Base-by-base conservation (phyloP, 257 asterid species). In the Asclepias syriaca region DNA sequence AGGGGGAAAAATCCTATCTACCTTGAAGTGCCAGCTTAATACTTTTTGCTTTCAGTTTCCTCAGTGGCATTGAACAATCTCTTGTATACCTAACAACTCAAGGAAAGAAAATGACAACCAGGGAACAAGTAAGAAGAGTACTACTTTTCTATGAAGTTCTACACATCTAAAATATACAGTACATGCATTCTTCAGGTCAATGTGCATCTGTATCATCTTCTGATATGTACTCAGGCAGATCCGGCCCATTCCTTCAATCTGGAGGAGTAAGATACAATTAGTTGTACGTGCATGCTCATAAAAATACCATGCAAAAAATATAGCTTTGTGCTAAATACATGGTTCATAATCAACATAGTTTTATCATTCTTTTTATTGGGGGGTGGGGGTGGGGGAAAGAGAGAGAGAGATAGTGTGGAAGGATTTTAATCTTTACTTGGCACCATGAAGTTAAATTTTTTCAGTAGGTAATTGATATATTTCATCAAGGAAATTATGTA, bases 151-250 rank as follows among this genome's bases (percentile, higher is more conserved):
- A 8, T 55, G 66, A 69, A 59, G 57, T 73, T 49, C 65, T 74
- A 74, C 82, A 78, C 63, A 55, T 40, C 77, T 67, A 70, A 60
- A 50, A 61, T 68, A 54, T 72, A 79, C 77, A 66, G 49, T 75
- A 51, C 63, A 71, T 4, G 72, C 60, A 48, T 19, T 32, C 22
- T 67, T 48, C 65, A 75, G 32, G 67, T 65, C 37, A 55, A 8
- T 49, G 37, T 61, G 57, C 64, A 50, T 65, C 76, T 72, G 61
- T 29, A 24, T 24, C 27, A 24, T 24, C n/a, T 74, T 54, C 64
- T 5, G 39, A 58, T 49, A 63, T 43, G 56, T n/a, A 40, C 9
- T 48, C 48, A 61, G 46, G 37, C 27, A 24, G 53, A 74, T 15
- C 77, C 27, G 45, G 61, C 58, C 48, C 29, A 40, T 40, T 40